Evolutionary conservation across 2,329 filamentous ascomycete genomes (phyloP).

Genomic region (Thielaviopsis musarum): DNA sequence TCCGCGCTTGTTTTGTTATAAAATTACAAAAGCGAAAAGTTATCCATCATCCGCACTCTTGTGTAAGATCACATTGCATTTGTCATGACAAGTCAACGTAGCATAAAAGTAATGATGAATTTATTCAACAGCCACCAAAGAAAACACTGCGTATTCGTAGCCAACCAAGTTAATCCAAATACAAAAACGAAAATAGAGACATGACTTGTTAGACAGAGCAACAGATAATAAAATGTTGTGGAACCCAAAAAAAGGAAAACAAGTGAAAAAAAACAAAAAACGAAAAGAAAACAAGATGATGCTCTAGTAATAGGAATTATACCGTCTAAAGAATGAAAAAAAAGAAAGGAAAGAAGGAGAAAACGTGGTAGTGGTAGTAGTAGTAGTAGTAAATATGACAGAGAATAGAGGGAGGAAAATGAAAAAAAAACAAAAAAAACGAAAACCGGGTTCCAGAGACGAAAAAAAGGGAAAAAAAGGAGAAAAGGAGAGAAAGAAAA

Average conservation of each 20-base stretch:
- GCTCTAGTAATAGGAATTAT: background rate
- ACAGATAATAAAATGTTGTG: constrained; percentile 10
- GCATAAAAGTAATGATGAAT: no score
- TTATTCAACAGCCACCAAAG: no score
- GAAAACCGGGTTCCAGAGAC: background rate
- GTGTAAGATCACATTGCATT: no score
- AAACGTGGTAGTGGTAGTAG: background rate
- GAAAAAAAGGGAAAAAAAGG: background rate
- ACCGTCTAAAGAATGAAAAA: background rate
- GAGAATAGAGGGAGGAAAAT: background rate
- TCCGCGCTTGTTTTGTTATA: no score
- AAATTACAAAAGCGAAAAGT: no score
- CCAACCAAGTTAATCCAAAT: background rate
- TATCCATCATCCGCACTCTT: no score
- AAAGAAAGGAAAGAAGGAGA: background rate
- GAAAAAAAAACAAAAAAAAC: background rate
- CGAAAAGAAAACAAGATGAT: background rate
- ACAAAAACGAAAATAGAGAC: constrained; percentile 1
- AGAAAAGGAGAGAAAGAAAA: background rate
- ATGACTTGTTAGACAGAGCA: no score
- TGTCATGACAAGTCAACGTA: no score
- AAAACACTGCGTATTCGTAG: no score
- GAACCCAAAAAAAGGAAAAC: background rate
- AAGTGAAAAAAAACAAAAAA: background rate
- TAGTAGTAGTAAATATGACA: background rate